Evolutionary conservation across 306 rosid genomes (phyloP).

Genomic region (apple (Malus domestica)): ASM211411v1 NC_041805.1:8792001-8792500

Average conservation of each 20-base stretch:
- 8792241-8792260: neutral
- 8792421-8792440: neutral
- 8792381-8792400: neutral
- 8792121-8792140: too few species aligned
- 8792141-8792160: too few species aligned
- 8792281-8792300: neutral
- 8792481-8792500: neutral
- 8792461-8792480: neutral
- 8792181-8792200: neutral
- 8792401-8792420: neutral
- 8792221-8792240: neutral
- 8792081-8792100: neutral
- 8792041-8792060: constrained; percentile 67
- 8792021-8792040: constrained; percentile 82
- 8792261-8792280: neutral
- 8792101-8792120: neutral
- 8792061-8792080: constrained; percentile 48
- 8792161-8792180: neutral
- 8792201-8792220: neutral
- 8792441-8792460: neutral
- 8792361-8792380: neutral
- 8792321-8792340: too few species aligned
- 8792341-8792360: neutral
- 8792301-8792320: neutral
- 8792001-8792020: constrained; percentile 86